A percentile compares a stretch with the other conserved stretches of the same genome.
Evolutionary conservation across 1,284 basidiomycete species (phyloP).

Genomic region (Ustilago vetiveriae): DNA sequence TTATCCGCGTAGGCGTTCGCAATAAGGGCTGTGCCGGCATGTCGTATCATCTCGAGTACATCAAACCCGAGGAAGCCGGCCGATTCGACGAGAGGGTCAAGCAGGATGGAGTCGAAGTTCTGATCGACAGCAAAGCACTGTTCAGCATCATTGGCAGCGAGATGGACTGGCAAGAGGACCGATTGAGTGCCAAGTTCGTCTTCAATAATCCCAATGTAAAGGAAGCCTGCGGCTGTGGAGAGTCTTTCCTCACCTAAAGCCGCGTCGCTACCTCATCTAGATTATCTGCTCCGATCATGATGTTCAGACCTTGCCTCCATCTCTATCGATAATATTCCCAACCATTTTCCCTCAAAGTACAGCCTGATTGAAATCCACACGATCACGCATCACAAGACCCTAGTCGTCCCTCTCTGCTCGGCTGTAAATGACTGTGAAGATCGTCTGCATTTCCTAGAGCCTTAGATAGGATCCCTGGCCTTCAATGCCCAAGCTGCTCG

Average conservation of each 20-base stretch:
- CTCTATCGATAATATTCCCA: too few species aligned
- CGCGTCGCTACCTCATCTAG: too few species aligned
- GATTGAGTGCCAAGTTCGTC: constrained; percentile 77
- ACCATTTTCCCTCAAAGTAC: too few species aligned
- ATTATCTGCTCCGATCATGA: too few species aligned
- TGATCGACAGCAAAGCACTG: constrained; percentile 96
- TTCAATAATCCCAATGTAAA: constrained; percentile 79
- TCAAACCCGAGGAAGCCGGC: constrained; percentile 73
- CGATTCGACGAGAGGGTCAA: constrained; percentile 98
- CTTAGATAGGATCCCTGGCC: too few species aligned
- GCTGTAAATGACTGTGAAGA: too few species aligned
- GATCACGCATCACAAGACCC: too few species aligned
- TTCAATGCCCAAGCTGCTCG: constrained; percentile 9
- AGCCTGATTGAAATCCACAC: too few species aligned
- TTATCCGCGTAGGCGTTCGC: constrained; percentile 92
- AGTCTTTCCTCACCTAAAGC: constrained; percentile 73
- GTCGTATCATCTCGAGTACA: constrained; percentile 96
- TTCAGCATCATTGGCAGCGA: constrained; percentile 98
- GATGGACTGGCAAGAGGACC: constrained; percentile 94
- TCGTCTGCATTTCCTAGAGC: too few species aligned
- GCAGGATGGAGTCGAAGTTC: constrained; percentile 76
- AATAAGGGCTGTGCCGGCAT: constrained; percentile 99
- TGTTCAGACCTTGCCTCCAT: too few species aligned
- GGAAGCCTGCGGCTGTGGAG: constrained; percentile 93
- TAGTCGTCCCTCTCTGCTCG: too few species aligned